These are phyloP conservation scores for Crithidia expoeki DNA, from an alignment of 208 protist genomes.

Conservation along the genomic window DNA sequence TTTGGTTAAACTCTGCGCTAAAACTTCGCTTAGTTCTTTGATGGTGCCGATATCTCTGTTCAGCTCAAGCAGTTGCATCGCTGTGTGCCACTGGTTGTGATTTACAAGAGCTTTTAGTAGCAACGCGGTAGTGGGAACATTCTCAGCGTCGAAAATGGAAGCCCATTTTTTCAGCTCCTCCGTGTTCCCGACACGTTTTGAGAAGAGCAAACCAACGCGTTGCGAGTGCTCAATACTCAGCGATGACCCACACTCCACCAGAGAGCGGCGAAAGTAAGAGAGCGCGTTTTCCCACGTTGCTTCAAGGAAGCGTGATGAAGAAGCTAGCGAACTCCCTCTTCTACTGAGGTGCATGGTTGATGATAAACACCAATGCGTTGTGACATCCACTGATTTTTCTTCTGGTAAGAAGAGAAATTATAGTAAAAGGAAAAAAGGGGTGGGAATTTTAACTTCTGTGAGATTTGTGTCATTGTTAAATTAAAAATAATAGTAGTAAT, in stretches of 20 bases:
- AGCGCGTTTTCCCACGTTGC: constrained; percentile 58
- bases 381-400: no score
- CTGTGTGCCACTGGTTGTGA: constrained; percentile 60
- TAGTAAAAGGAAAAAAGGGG: no score
- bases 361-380: no score
- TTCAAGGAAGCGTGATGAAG: constrained; percentile 38
- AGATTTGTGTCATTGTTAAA: no score
- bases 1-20: constrained; percentile 45
- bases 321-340: constrained; percentile 10
- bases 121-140: constrained; percentile 53
- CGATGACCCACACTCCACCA: constrained; percentile 63
- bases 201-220: constrained; percentile 58
- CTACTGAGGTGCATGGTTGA: constrained; percentile 26
- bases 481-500: no score
- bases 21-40: constrained; percentile 33
- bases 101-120: constrained; percentile 70
- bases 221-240: constrained; percentile 69
- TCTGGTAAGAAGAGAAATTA: constrained; percentile 8
- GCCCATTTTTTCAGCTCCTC: constrained; percentile 56
- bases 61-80: constrained; percentile 49
- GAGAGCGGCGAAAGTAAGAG: constrained; percentile 51
- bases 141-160: constrained; percentile 60
- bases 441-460: no score
- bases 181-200: constrained; percentile 37
- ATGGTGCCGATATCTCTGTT: constrained; percentile 33